A percentile compares a stretch with the other conserved stretches of the same genome.
phyloP scores from a whole-genome alignment of 2,329 filamentous ascomycete species.

The Epichloe bromicola region DNA sequence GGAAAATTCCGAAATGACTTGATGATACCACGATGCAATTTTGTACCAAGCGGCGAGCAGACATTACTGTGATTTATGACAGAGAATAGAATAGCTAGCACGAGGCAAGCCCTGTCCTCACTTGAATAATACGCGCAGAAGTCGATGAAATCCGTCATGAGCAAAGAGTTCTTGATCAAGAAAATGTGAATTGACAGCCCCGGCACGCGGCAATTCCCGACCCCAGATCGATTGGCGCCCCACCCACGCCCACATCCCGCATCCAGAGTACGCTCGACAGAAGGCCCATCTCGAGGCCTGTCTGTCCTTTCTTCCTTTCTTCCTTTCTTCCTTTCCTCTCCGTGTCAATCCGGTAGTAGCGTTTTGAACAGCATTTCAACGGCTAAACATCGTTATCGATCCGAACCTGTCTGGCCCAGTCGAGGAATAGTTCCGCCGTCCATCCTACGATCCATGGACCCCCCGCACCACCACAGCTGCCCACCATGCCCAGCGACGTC shows the following conservation, averaged over 20 bases:
- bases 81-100: background rate
- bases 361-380: too few relatives aligned
- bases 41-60: background rate
- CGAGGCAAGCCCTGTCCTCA: background rate
- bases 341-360: too few relatives aligned
- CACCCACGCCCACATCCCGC: too few relatives aligned
- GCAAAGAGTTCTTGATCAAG: too few relatives aligned
- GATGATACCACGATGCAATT: background rate
- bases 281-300: too few relatives aligned
- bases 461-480: too few relatives aligned
- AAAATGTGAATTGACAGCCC: too few relatives aligned
- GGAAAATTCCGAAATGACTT: background rate
- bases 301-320: background rate
- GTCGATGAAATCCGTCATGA: too few relatives aligned
- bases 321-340: background rate
- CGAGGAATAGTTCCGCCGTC: too few relatives aligned
- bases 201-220: background rate
- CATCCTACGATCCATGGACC: too few relatives aligned
- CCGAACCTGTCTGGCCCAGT: too few relatives aligned
- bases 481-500: conserved; percentile 3
- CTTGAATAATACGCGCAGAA: background rate
- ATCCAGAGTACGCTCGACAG: background rate
- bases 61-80: background rate
- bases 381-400: too few relatives aligned
- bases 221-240: background rate